phyloP scores from a whole-genome alignment of 1,284 basidiomycete genomes.

The Sporisorium iseilematis-ciliati region DNA sequence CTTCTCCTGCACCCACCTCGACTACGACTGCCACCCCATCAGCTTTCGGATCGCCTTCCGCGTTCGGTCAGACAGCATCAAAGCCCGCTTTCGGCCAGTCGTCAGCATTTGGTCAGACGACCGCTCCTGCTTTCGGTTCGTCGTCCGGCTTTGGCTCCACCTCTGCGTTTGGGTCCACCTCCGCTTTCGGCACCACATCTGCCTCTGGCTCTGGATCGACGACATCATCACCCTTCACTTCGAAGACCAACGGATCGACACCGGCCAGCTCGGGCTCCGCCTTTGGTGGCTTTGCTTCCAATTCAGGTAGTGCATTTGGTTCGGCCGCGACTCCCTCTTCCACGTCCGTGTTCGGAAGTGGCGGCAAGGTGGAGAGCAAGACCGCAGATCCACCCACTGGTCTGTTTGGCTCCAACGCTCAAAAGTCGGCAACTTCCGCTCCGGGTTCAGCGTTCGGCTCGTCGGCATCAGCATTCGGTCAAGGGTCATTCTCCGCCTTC shows the following conservation, averaged over 20 bases:
- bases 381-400: conserved; percentile 7
- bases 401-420: conserved; percentile 15
- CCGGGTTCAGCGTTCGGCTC: conserved; percentile 28
- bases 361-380: conserved; percentile 37
- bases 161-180: conserved; percentile 57
- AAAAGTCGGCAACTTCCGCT: conserved; percentile 1
- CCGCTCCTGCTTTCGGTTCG: conserved; percentile 50
- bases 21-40: conserved; percentile 18
- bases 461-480: conserved; percentile 28
- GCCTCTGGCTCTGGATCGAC: conserved; percentile 49
- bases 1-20: conserved; percentile 13
- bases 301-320: conserved; percentile 28
- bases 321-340: conserved; percentile 17
- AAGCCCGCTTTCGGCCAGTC: conserved; percentile 52
- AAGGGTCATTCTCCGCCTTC: conserved; percentile 36
- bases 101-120: conserved; percentile 52
- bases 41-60: conserved; percentile 66
- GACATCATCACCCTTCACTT: conserved; percentile 27
- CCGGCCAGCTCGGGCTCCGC: conserved; percentile 34
- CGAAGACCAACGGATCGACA: conserved; percentile 14
- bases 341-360: conserved; percentile 38
- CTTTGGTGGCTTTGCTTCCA: conserved; percentile 47
- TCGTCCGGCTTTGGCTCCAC: conserved; percentile 67
- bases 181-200: conserved; percentile 40
- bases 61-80: conserved; percentile 67